Evolutionary conservation across 192 early-diverging fungal genomes (phyloP).

Genomic region (Funneliformis geosporum): DNA sequence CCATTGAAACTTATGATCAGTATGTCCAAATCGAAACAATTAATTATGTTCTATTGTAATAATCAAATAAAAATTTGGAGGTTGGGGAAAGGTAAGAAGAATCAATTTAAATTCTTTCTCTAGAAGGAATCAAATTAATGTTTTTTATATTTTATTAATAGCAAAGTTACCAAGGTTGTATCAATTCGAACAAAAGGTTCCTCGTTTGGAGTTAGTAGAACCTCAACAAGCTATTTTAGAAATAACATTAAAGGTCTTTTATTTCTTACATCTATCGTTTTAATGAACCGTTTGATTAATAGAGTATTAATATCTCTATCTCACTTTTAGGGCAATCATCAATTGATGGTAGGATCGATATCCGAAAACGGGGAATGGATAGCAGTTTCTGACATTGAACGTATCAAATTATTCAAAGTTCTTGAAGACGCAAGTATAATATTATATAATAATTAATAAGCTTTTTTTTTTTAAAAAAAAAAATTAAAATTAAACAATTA

Average conservation of each 20-base stretch:
- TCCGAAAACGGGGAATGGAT: conserved; percentile 84
- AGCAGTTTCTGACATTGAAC: conserved; percentile 76
- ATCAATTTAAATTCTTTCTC: neutral
- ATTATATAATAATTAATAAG: neutral
- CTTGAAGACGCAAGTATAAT: conserved; percentile 47
- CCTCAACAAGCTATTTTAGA: conserved; percentile 71
- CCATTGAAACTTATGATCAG: conserved; percentile 58
- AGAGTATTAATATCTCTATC: neutral
- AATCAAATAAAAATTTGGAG: conserved; percentile 80
- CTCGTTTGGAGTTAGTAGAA: conserved; percentile 55
- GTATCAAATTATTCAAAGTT: conserved; percentile 65
- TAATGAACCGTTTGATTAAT: neutral
- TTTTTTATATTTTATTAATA: neutral
- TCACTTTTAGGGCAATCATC: conserved; percentile 43
- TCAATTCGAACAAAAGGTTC: conserved; percentile 38
- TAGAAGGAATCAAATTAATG: neutral
- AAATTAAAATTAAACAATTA: neutral
- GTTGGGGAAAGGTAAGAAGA: conserved; percentile 64
- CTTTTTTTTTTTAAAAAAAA: neutral
- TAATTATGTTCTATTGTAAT: conserved; percentile 63
- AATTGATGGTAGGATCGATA: conserved; percentile 71
- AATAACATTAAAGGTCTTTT: conserved; percentile 68
- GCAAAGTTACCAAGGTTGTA: neutral
- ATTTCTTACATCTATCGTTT: neutral
- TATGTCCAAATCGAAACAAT: conserved; percentile 63